Evolutionary conservation across 495 filamentous ascomycete genomes (phyloP).

Genomic region (Daldinia decipiens): DNA sequence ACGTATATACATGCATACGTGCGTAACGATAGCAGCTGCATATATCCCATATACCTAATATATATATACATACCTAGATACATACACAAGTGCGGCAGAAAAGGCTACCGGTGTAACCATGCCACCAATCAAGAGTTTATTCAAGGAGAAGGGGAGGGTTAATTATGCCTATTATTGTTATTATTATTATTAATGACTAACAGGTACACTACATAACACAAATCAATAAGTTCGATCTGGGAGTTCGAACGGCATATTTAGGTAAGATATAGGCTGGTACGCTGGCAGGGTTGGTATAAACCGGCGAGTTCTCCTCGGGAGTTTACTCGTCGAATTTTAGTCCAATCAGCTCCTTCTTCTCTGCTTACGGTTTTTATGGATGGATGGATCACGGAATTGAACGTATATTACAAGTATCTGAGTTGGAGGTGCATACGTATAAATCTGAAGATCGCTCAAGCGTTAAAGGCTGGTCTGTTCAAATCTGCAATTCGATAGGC

Average conservation of each 20-base stretch:
- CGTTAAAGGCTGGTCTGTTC: background rate
- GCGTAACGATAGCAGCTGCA: no score
- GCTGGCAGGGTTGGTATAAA: no score
- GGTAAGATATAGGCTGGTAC: background rate
- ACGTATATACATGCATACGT: no score
- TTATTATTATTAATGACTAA: conserved; percentile 1
- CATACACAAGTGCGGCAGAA: no score
- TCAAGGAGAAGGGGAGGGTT: no score
- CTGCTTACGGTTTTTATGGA: background rate
- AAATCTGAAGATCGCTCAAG: background rate
- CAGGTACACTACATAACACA: background rate
- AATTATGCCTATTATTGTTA: no score
- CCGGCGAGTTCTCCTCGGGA: background rate
- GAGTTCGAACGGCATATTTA: background rate
- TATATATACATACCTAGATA: no score
- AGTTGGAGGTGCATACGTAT: background rate
- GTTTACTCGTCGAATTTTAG: background rate
- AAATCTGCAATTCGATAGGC: background rate
- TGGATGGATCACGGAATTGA: background rate
- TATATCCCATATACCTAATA: no score
- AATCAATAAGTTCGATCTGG: background rate
- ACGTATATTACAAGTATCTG: background rate
- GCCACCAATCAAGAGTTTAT: no score
- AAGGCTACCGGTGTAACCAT: no score
- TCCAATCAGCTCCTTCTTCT: background rate